Percentiles rank a stretch among this genome's conserved stretches.
Evolutionary conservation across 371 early-diverging fungal species (phyloP).

Genomic region (Syncephalastrum contaminatum): DNA sequence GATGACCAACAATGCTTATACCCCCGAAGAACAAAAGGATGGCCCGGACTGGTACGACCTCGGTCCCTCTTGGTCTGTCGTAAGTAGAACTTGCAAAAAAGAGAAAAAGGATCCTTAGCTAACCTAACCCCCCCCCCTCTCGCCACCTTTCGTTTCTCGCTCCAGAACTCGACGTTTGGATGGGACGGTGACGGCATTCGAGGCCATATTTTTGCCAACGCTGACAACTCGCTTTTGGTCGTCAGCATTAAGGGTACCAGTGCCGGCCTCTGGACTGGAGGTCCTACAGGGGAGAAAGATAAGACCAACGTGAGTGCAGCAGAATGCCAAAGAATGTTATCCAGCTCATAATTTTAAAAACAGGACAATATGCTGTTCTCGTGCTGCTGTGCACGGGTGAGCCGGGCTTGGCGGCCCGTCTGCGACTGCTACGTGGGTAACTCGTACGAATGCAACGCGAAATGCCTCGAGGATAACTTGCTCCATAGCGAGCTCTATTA

Average conservation of each 20-base stretch:
- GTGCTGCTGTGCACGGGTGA: constrained; percentile 95
- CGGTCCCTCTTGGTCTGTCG: constrained; percentile 70
- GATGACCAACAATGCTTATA: constrained; percentile 82
- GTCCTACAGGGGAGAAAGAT: constrained; percentile 77
- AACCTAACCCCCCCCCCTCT: not conserved
- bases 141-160: not conserved
- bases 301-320: constrained; percentile 69
- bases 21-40: constrained; percentile 26
- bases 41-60: constrained; percentile 71
- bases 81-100: not conserved
- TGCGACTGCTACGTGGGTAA: constrained; percentile 78
- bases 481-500: constrained; percentile 75
- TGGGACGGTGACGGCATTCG: constrained; percentile 87
- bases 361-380: constrained; percentile 94
- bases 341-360: not conserved
- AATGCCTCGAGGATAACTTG: constrained; percentile 65
- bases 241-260: constrained; percentile 93
- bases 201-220: constrained; percentile 86
- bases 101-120: not conserved
- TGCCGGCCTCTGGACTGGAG: constrained; percentile 70
- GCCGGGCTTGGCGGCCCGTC: constrained; percentile 79
- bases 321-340: no score
- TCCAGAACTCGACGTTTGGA: constrained; percentile 77
- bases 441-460: constrained; percentile 59
- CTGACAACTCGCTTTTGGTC: constrained; percentile 67